Conservation (phyloP, 495 filamentous ascomycete genomes). For the Wilcoxina mikolae region DNA sequence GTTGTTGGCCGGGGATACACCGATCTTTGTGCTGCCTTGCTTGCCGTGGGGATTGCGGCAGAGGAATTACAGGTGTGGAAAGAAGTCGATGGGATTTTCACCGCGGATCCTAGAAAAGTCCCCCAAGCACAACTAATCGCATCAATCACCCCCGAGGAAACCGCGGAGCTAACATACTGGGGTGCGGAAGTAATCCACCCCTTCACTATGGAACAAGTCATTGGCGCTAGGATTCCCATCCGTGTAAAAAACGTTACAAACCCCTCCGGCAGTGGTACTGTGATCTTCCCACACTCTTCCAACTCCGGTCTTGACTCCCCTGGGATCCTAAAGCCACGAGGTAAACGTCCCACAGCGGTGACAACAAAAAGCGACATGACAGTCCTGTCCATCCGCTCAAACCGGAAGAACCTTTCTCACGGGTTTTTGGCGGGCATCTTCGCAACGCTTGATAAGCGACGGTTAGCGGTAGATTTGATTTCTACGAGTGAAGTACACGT, state of each 20-base stretch:
- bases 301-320: neutral
- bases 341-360: slow-evolving; percentile 66
- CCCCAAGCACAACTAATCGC: slow-evolving; percentile 63
- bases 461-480: slow-evolving; percentile 79
- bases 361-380: slow-evolving; percentile 89
- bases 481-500: slow-evolving; percentile 90
- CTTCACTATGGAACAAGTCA: slow-evolving; percentile 94
- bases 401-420: slow-evolving; percentile 73
- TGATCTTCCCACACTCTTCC: slow-evolving; percentile 43
- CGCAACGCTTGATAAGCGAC: slow-evolving; percentile 61
- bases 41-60: slow-evolving; percentile 62
- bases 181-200: slow-evolving; percentile 89
- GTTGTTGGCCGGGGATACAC: slow-evolving; percentile 78
- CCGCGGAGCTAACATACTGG: slow-evolving; percentile 83
- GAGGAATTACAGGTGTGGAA: slow-evolving; percentile 85
- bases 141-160: slow-evolving; percentile 72
- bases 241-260: slow-evolving; percentile 98
- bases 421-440: slow-evolving; percentile 89
- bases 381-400: slow-evolving; percentile 88
- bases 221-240: slow-evolving; percentile 66
- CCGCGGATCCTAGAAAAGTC: slow-evolving; percentile 74
- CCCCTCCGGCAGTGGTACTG: slow-evolving; percentile 65
- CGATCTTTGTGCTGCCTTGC: slow-evolving; percentile 71
- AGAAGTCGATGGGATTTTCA: slow-evolving; percentile 85
- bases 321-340: slow-evolving; percentile 24